phyloP scores from a whole-genome alignment of 1,284 basidiomycete species.

The Microbotryomycetes sp. region DNA sequence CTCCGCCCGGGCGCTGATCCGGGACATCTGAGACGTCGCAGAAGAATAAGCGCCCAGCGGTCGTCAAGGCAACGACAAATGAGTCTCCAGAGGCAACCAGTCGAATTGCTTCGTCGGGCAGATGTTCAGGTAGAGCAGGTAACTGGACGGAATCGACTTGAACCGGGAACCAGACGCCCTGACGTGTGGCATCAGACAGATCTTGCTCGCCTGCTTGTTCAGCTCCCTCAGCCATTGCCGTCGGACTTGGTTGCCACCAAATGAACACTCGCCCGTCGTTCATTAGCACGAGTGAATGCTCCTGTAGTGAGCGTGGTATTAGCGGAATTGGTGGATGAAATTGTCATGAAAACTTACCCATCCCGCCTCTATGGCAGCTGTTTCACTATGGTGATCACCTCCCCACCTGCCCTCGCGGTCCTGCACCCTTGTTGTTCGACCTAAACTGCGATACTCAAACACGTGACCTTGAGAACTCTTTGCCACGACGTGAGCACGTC shows the following conservation, averaged over 20 bases:
- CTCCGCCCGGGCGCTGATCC: constrained; percentile 10
- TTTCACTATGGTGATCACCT: not conserved
- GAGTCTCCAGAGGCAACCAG: constrained; percentile 33
- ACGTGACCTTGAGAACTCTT: constrained; percentile 12
- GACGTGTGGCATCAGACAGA: not conserved
- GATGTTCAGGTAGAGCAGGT: constrained; percentile 5
- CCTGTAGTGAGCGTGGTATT: constrained; percentile 17
- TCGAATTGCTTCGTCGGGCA: constrained; percentile 18
- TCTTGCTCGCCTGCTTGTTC: not conserved
- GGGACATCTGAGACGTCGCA: constrained; percentile 27
- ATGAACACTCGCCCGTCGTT: constrained; percentile 11
- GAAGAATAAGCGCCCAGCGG: constrained; percentile 17
- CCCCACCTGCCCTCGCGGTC: constrained; percentile 22
- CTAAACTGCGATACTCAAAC: constrained; percentile 15
- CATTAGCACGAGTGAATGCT: constrained; percentile 30
- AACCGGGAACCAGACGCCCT: constrained; percentile 24
- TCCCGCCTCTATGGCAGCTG: constrained; percentile 11
- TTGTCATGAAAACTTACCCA: constrained; percentile 1
- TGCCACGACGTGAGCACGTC: constrained; percentile 18
- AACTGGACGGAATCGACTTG: constrained; percentile 14
- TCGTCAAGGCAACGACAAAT: constrained; percentile 32
- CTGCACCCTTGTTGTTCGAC: constrained; percentile 17
- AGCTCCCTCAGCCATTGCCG: not conserved
- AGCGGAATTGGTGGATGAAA: not conserved
- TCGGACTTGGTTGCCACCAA: constrained; percentile 24